Evolutionary conservation across 768 basidiomycete species (phyloP), one percentile per base, ranked within the genome.

Genomic region (Aureoboletus auriporus): DNA sequence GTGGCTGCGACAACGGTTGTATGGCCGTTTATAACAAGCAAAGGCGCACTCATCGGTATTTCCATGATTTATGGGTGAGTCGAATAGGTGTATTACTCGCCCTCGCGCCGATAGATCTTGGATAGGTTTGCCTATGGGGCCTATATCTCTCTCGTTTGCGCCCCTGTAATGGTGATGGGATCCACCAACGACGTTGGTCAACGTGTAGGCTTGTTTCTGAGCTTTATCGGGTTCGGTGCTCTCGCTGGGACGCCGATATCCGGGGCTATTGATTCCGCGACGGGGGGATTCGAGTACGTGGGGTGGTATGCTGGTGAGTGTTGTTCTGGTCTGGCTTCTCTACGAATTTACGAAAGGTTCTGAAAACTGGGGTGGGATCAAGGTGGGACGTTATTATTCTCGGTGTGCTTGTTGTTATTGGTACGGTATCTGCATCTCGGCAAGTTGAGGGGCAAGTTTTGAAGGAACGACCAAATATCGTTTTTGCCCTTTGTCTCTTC

Each of bases 181-280:
- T 71, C 73, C 0, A 71, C 74, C 1, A 68, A 68, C 9, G 85
- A 89, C 46, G 74, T 86, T 0, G 87, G 87, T 5, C 71, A 82
- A 23, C 71, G 87, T 13, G 67, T 76, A 0, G 86, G 87, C 6
- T 80, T 86, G 73, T 78, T 77, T 50, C 70, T 83, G 63, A 83
- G 75, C 28, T 71, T 84, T 42, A 48, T 79, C 20, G 74, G 86
- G 0, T 34, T 87, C 14, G 84, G 84, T 8, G 83, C 82, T 0
- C 69, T 89, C 4, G 74, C 73, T 0, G 87, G 87, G 0, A 84
- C 85, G 3, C 87, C 87, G 1, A 83, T 88, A 50, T 84, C 84
- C 8, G 87, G 87, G 1, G 82, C 82, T 0, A 85, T 89, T 54
- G 74, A 75, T 44, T 61, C 60, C 0, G 70, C 74, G 0, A 77